Evolutionary conservation across 1,139 yeast species (phyloP), one percentile per base, ranked within the genome.

Genomic region (Zhuliangozyma blackwelliae): DNA sequence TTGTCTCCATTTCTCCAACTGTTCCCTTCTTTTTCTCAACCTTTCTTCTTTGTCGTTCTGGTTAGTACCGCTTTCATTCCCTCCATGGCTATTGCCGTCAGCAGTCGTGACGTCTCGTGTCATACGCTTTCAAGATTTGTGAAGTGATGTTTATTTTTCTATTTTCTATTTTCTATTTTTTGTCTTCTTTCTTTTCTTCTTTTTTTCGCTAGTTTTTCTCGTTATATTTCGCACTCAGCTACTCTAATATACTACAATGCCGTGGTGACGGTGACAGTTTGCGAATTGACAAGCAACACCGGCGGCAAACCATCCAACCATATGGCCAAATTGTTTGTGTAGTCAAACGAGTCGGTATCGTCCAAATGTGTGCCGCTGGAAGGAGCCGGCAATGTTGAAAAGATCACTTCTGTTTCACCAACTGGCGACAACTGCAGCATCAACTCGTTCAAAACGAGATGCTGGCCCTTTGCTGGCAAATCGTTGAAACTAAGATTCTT

Each of bases 251-350:
- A n/a, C 33, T 65, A 86, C 45, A 86, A 65, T 19, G 95, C 89
- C 10, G 97, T 90, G 0, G 98, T 92, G 2, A 92, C 97, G 0
- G 98, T 92, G 67, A 90, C 88, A 0, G 96, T 83, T 59, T 89
- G 95, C 0, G 97, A 87, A 54, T 92, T 90, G 39, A 92, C 71
- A 43, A 92, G 61, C 53, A 92, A 57, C 4, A 79, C 72, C 0
- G 97, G 96, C 0, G 96, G 96, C 32, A 92, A 62, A 8, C 75
- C 88, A 36, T 79, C 76, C 39, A 89, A 69, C 95, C 97, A 87
- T 10, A 85, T 61, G 33, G 89, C 84, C 39, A 92, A 65, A 47
- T 83, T 83, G 39, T 79, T 79, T 9, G 85, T 77, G 52, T 89
- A 92, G 32, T 83, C 89, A 37, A 79, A 64, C 32, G 95, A 75